A percentile compares a stretch with the other conserved stretches of the same genome.
Conservation (phyloP, 2,329 filamentous ascomycete species). For the Sclerotinia glacialis region DNA sequence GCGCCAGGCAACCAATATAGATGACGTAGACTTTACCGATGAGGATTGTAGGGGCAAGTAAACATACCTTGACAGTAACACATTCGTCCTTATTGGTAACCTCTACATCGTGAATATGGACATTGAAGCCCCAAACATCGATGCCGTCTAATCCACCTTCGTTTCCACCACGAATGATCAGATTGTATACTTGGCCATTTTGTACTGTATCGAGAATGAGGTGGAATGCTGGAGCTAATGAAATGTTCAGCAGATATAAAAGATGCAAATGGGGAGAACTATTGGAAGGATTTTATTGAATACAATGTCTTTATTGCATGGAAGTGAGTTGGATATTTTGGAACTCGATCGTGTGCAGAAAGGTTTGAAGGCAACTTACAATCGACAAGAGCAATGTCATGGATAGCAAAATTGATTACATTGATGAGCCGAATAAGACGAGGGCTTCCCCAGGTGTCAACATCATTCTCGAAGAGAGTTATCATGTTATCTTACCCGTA, state of each 20-base stretch:
- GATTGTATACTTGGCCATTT: slow-evolving; percentile 55
- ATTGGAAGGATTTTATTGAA: not conserved
- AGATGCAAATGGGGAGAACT: not conserved
- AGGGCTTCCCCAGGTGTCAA: slow-evolving; percentile 20
- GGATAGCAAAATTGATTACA: slow-evolving; percentile 27
- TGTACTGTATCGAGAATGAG: slow-evolving; percentile 45
- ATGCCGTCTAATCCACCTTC: slow-evolving; percentile 55
- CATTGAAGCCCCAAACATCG: slow-evolving; percentile 53
- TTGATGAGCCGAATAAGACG: slow-evolving; percentile 27
- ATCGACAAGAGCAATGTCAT: slow-evolving; percentile 30
- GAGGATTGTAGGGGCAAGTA: slow-evolving; percentile 27
- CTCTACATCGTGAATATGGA: slow-evolving; percentile 58
- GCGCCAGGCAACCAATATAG: too few relatives aligned
- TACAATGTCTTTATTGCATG: not conserved
- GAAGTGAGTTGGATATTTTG: not conserved
- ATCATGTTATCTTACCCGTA: slow-evolving; percentile 1
- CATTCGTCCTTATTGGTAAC: slow-evolving; percentile 63
- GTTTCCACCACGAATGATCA: slow-evolving; percentile 53
- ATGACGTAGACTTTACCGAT: not conserved
- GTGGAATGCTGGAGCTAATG: slow-evolving; percentile 16
- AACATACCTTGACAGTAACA: slow-evolving; percentile 50
- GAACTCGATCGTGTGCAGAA: not conserved
- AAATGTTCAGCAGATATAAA: not conserved
- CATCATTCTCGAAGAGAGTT: not conserved
- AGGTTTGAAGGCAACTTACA: slow-evolving; percentile 6